A percentile compares a stretch with the other conserved stretches of the same genome.
Conservation (phyloP, 192 early-diverging fungal species). For the Coemansia sp. region DNA sequence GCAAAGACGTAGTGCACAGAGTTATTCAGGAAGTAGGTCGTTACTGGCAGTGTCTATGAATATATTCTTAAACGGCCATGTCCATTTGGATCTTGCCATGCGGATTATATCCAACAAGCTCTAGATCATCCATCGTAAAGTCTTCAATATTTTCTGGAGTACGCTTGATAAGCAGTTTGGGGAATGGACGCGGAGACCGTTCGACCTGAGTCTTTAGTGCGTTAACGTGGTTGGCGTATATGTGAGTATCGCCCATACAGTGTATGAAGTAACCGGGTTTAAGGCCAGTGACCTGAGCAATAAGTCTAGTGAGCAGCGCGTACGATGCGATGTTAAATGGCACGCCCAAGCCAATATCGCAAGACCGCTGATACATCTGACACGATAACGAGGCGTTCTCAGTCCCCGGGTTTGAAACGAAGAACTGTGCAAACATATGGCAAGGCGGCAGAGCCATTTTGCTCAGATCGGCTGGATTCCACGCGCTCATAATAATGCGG, state of each 20-base stretch:
- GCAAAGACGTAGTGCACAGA: too few relatives aligned
- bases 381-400: constrained; percentile 74
- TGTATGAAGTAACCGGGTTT: constrained; percentile 87
- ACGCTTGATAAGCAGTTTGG: constrained; percentile 70
- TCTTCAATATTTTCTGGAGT: constrained; percentile 66
- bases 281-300: constrained; percentile 86
- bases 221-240: constrained; percentile 91
- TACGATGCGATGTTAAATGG: constrained; percentile 99
- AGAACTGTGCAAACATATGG: constrained; percentile 98
- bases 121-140: constrained; percentile 81
- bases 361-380: constrained; percentile 94
- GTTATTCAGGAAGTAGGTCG: background rate
- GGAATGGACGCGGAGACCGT: constrained; percentile 82
- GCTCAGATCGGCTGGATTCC: constrained; percentile 93
- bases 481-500: constrained; percentile 92
- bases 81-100: constrained; percentile 89
- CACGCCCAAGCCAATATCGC: constrained; percentile 96
- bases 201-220: constrained; percentile 79
- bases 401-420: constrained; percentile 75
- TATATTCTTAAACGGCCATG: constrained; percentile 80
- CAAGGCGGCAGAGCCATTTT: constrained; percentile 97
- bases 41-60: background rate
- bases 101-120: constrained; percentile 82
- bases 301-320: constrained; percentile 85
- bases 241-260: constrained; percentile 94